Base-by-base conservation (phyloP, 129 eudicot genomes). In the Ambrosia artemisiifolia region DNA sequence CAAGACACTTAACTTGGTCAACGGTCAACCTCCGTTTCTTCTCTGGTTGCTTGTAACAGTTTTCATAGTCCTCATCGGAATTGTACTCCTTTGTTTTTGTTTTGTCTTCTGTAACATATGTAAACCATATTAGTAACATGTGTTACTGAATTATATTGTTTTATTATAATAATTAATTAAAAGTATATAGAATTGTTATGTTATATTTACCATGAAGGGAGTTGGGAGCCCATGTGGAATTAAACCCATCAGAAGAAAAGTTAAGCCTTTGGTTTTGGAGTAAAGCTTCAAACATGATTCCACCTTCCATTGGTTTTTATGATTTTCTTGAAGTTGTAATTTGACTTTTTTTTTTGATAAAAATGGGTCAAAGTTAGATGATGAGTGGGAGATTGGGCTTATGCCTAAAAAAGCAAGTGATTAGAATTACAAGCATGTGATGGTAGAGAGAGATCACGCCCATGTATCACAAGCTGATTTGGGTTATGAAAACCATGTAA, bases 1-100 rank as follows among this genome's bases (percentile, higher is more conserved):
- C 97, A 24, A 92, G 91, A 74, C 77, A 85, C 50, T 73, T 79
- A 48, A 88, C 97, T 80, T 92, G 96, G 56, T 85, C 85, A 4
- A 73, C 32, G 2, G 70, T 24, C 10, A 92, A 85, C 28, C 97
- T 80, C 70, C 96, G 73, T 73, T 92, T 91, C 84, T 92, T 92
- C 74, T 86, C 97, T 36, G 85, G 83, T 34, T 72, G 92, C 66
- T 81, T 84, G 57, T 51, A 77, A 79, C 74, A 49, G 18, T 44
- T 78, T n/a, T 87, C 91, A 14, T 61, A 69, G 13, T 83, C 93
- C 13, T 92, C 91, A 55, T 67, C 81, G 35, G 68, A 83, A 54
- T 78, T 83, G 43, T 88, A 91, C 56, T 75, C 87, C n/a, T 75
- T 74, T 7, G 63, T 51, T 6, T 63, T 64, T 13, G 43, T 19